These are phyloP conservation scores for Arthrobotrys sinensis DNA, from an alignment of 2,329 filamentous ascomycete species.

Conservation along the genomic window DNA sequence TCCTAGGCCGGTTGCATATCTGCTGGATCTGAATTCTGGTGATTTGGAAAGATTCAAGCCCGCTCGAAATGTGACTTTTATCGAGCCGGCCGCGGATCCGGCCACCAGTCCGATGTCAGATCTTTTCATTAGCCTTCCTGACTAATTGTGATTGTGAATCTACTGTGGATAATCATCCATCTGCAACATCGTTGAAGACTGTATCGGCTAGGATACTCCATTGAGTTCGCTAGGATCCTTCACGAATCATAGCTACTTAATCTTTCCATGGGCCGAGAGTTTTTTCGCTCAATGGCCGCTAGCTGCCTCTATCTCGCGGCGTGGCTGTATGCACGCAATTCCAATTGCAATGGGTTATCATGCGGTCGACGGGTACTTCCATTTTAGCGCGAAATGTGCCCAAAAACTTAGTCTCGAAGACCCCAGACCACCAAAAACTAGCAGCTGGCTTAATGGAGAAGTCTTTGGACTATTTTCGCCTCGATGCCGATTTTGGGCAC, in stretches of 20 bases:
- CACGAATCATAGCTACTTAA: slow-evolving; percentile 38
- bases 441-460: background rate
- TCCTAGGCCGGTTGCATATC: slow-evolving; percentile 58
- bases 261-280: slow-evolving; percentile 50
- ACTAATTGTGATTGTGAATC: slow-evolving; percentile 35
- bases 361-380: slow-evolving; percentile 18
- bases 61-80: slow-evolving; percentile 29
- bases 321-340: slow-evolving; percentile 26
- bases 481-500: slow-evolving; percentile 57
- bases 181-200: slow-evolving; percentile 24
- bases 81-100: slow-evolving; percentile 25
- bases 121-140: background rate
- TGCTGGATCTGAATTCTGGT: slow-evolving; percentile 43
- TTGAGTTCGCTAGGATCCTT: slow-evolving; percentile 51
- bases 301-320: slow-evolving; percentile 9
- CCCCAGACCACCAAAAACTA: slow-evolving; percentile 2
- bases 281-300: slow-evolving; percentile 38
- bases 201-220: slow-evolving; percentile 49
- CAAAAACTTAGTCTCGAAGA: too few relatives aligned
- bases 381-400: slow-evolving; percentile 32
- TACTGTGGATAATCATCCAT: slow-evolving; percentile 18
- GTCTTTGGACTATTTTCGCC: slow-evolving; percentile 35
- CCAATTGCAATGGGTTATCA: slow-evolving; percentile 11
- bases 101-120: slow-evolving; percentile 20
- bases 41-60: slow-evolving; percentile 24